Evolutionary conservation across 495 filamentous ascomycete species (phyloP), one percentile per base, ranked within the genome.

Genomic region (Neurospora discreta): DNA sequence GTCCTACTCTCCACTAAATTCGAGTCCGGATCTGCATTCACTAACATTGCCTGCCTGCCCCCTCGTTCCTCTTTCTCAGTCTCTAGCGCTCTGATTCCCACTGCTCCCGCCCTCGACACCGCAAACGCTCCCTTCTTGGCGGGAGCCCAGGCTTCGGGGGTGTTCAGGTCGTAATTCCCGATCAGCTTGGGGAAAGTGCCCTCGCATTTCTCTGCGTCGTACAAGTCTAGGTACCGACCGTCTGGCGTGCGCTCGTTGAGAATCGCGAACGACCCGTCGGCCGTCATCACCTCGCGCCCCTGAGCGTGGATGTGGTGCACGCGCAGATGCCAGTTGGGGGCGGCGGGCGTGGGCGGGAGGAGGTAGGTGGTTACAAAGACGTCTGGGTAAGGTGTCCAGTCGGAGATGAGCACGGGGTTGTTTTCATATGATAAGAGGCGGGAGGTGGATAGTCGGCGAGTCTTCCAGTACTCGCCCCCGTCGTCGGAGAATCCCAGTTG

Each of bases 401-500:
- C 81, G 0, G 89, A 91, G 16, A 89, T 85, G 30, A 93, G 82
- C 5, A 92, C 85, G 0, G 89, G 87, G 10, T 23, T 30, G 18
- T 75, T 80, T 39, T 82, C 84, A 23, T 84, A 81, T 76, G 71
- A 88, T 83, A 23, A 93, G 85, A 1, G n/a, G n/a, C 81, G 83
- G 0, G 89, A 87, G 42, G 84, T 80, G 18, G 86, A 88, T 10
- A 89, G 77, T 6, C 91, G 83, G 9, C 91, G 84, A 73, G 91
- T 89, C 77, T 92, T 91, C 92, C 91, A 94, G 69, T 89, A 88
- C 78, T 94, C 91, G 43, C 91, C 91, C 13, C 85, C 89, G 80
- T 93, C 92, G 73, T 93, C 91, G 3, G 90, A 93, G 5, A 94
- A 80, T 15, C 90, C 92, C 9, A 94, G 85, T 78, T 91, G 89